Conservation (phyloP, 2,329 filamentous ascomycete species). For the Colletotrichum sp. region DNA sequence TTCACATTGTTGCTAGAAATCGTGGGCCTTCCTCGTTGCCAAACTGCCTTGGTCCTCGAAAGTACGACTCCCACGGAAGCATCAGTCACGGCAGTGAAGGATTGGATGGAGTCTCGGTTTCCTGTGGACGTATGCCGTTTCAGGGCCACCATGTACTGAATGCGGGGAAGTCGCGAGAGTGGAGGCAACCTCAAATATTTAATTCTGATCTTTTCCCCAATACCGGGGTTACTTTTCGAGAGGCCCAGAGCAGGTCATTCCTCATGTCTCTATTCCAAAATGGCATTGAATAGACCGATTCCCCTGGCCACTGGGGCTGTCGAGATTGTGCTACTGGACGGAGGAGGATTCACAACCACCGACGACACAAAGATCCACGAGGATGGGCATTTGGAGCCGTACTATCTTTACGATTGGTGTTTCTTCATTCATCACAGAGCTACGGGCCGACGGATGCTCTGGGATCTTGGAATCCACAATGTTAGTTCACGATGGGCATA, state of each 20-base stretch:
- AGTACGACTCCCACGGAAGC: neutral
- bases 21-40: neutral
- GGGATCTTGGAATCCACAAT: neutral
- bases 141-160: neutral
- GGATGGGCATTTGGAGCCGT: neutral
- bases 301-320: neutral
- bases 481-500: neutral
- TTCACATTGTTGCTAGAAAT: neutral
- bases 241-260: fast-evolving
- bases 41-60: neutral
- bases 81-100: neutral
- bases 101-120: neutral
- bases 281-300: neutral
- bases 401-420: neutral
- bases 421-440: neutral
- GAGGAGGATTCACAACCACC: neutral
- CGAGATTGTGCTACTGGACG: neutral
- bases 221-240: neutral
- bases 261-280: neutral
- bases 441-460: neutral
- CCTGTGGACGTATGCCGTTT: neutral
- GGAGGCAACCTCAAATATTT: neutral
- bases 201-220: neutral
- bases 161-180: neutral
- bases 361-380: neutral